Evolutionary conservation across 1,284 basidiomycete genomes (phyloP), one percentile per base, ranked within the genome.

Genomic region (Ustilago curta): DNA sequence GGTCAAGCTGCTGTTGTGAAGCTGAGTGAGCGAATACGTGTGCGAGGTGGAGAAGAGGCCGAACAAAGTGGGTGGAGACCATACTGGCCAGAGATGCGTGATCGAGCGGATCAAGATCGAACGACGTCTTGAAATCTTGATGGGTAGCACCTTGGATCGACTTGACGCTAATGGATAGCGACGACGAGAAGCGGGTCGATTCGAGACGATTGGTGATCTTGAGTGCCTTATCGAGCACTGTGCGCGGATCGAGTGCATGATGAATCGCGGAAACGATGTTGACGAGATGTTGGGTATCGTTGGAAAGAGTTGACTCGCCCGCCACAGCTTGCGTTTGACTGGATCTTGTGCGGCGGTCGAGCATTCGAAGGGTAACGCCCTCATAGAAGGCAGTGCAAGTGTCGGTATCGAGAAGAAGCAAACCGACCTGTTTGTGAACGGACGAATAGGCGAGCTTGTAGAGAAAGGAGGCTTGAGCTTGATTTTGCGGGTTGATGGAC

Each of bases 61-160:
- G 45, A n/a, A 69, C 27, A 19, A 62, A 62, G 27, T 62, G 59
- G 9, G 55, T 16, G 2, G 66, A 62, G n/a, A 59, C 29, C 49
- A 69, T 27, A 18, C 52, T 58, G n/a, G 68, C 25, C 18, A 42
- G 16, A 18, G 68, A 39, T 8, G 68, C 48, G 18, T 65, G 68
- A 27, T 63, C 59, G 14, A 71, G 56, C 12, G 59, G 59, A 35
- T 71, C 70, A 8, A 71, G 63, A 40, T 71, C 70, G 40, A 71
- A 71, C 2, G 70, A 59, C 2, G 56, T 56, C 31, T 59, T 71
- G 56, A 71, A 50, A n/a, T 43, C 27, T 11, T n/a, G 12, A 19
- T 31, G 21, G 35, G 14, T 16, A 1, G 32, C 8, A 8, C 39
- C 52, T 18, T 49, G 12, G 18, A 59, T 43, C 2, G 55, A 32